phyloP scores from a whole-genome alignment of 2,329 filamentous ascomycete genomes.

The Aspergillus puulaauensis region DNA sequence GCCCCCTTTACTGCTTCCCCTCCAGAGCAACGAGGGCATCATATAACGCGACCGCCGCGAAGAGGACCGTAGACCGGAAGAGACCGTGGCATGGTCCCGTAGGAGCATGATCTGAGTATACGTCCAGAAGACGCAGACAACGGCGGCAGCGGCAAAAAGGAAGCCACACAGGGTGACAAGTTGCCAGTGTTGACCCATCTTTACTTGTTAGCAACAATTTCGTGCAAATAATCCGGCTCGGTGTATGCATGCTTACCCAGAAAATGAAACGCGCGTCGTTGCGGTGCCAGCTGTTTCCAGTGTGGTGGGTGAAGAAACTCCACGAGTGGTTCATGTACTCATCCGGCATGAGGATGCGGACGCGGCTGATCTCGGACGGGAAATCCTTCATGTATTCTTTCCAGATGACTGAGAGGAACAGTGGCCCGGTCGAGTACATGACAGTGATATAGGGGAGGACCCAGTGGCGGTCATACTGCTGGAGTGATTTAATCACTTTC shows the following conservation, averaged over 20 bases:
- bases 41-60: slow-evolving; percentile 32
- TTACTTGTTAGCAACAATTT: background rate
- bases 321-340: slow-evolving; percentile 67
- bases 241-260: slow-evolving; percentile 36
- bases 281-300: slow-evolving; percentile 66
- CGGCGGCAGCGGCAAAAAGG: slow-evolving; percentile 47
- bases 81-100: slow-evolving; percentile 28
- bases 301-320: slow-evolving; percentile 70
- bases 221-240: too few relatives aligned
- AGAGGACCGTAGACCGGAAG: slow-evolving; percentile 27
- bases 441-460: slow-evolving; percentile 71
- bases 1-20: slow-evolving; percentile 37
- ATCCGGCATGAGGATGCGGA: slow-evolving; percentile 67
- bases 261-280: slow-evolving; percentile 64
- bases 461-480: slow-evolving; percentile 68
- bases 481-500: slow-evolving; percentile 64
- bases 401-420: slow-evolving; percentile 75
- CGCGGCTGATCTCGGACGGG: slow-evolving; percentile 47
- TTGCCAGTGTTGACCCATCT: slow-evolving; percentile 58
- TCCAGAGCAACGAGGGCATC: slow-evolving; percentile 36
- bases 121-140: slow-evolving; percentile 51
- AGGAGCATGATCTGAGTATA: slow-evolving; percentile 49
- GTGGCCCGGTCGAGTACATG: slow-evolving; percentile 74
- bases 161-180: slow-evolving; percentile 55
- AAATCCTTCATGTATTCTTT: slow-evolving; percentile 64